Evolutionary conservation across 768 basidiomycete species (phyloP), one percentile per base, ranked within the genome.

Genomic region (Agrocybe praecox): DNA sequence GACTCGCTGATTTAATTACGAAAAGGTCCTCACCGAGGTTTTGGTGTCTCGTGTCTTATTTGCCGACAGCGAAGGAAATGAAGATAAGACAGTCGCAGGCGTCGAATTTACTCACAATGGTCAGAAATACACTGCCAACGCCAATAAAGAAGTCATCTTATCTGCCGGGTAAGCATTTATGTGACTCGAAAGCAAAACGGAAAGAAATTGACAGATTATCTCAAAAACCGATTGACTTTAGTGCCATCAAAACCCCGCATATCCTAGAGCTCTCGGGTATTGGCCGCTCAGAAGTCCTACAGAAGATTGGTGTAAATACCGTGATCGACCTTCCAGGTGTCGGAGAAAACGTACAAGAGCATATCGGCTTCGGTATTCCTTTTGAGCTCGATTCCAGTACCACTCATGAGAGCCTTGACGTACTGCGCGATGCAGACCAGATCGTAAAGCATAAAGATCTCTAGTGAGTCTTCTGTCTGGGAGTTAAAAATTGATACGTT

Each of bases 61-160:
- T 46, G 51, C 53, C 14, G 52, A 60, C 29, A n/a, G 45, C 2
- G 3, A 23, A 15, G 47, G 42, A 42, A 47, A 54, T 21, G 58
- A 49, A 7, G 40, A 57, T 14, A 52, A 32, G n/a, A 66, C 33
- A 15, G 64, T 59, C 6, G 59, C 53, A 18, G 66, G 77, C 80
- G 77, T 64, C 19, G 76, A 80, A 61, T 88, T 73, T n/a, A 56
- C 66, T 17, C 69, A 64, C 34, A 33, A 46, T 17, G 49, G 26
- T n/a, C n/a, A 9, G 10, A 59, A 45, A 22, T 53, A 54, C 21
- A 24, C 5, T 21, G 57, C 54, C 1, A 46, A 54, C 12, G 49
- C 48, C 3, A 36, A 42, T 5, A 54, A 55, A 42, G 57, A 55
- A 34, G 57, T 59, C 2, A 22, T 59, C 14, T n/a, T 59, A 23